Evolutionary conservation across 805 yeast genomes (phyloP), one percentile per base, ranked within the genome.

Genomic region (Kodamaea laetipori): DNA sequence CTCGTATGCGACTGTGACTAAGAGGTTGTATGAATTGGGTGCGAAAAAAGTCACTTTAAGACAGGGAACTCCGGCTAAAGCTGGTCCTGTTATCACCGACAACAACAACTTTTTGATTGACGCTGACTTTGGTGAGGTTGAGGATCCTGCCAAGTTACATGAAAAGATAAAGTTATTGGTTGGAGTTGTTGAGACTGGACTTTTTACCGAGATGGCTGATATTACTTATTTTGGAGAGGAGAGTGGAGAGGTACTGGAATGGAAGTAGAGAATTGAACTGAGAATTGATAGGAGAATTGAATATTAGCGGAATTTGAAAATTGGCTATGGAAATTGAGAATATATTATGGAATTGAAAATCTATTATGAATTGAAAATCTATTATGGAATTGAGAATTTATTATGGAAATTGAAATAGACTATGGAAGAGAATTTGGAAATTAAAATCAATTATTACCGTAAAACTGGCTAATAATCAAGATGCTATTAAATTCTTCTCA

Each of bases 71-170:
- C 70, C 82, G 39, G 90, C 95, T 21, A 94, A 94, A 68, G 99
- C 99, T 7, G 99, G 99, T 19, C 98, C 99, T 8, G 83, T 90
- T 16, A 85, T 94, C 51, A 92, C 99, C 23, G 99, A 94, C 64
- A 94, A 94, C 68, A 90, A 90, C 65, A 94, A 90, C 65, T 88
- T 90, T 61, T 77, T 94, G 51, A 80, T 94, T 48, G 99, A 94
- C 66, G 95, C 96, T 24, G 88, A 90, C 60, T 92, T 94, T 59
- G 97, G 96, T 33, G 78, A 77, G 47, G 80, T 94, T 40, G 63
- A 71, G 33, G 62, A 74, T 42, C 78, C 80, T 4, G 55, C 43
- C 11, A 53, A 49, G 27, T 76, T 94, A 53, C 90, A 90, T 61
- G 49, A 60, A 26, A 63, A 79, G 54, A 81, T 94, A 63, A 89